Conservation (phyloP, 1,284 basidiomycete genomes). For the Tranzscheliella williamsii region DNA sequence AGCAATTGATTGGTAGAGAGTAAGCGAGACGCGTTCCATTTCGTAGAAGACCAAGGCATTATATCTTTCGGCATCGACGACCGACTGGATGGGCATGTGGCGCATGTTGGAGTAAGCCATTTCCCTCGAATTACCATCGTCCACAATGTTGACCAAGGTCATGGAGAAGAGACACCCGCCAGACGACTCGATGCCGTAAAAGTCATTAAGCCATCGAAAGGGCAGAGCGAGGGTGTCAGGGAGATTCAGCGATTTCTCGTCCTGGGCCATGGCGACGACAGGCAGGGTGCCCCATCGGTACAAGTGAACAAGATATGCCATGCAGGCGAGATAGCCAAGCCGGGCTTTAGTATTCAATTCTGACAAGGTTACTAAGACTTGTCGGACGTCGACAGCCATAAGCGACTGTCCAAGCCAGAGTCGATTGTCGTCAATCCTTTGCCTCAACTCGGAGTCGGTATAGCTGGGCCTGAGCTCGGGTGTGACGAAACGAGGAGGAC, state of each 20-base stretch:
- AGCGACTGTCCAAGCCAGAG: slow-evolving; percentile 19
- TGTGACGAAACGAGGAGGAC: slow-evolving; percentile 34
- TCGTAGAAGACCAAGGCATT: slow-evolving; percentile 38
- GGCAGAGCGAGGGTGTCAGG: slow-evolving; percentile 14
- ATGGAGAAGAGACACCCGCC: slow-evolving; percentile 36
- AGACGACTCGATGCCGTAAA: slow-evolving; percentile 32
- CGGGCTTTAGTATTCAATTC: slow-evolving; percentile 15
- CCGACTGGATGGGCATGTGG: slow-evolving; percentile 26
- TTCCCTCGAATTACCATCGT: slow-evolving; percentile 4
- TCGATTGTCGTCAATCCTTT: slow-evolving; percentile 29
- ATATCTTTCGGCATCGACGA: slow-evolving; percentile 28
- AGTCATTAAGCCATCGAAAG: slow-evolving; percentile 35
- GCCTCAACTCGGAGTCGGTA: slow-evolving; percentile 16
- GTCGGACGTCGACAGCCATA: slow-evolving; percentile 6
- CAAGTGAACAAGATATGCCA: slow-evolving; percentile 30
- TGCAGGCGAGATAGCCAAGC: slow-evolving; percentile 33
- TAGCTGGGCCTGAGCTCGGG: slow-evolving; percentile 25
- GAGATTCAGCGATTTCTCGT: slow-evolving; percentile 24
- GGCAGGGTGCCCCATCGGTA: slow-evolving; percentile 38
- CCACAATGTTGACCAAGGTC: slow-evolving; percentile 33
- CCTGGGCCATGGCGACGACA: slow-evolving; percentile 37
- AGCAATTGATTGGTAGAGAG: slow-evolving; percentile 26
- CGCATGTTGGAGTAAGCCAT: slow-evolving; percentile 39
- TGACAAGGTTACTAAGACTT: slow-evolving; percentile 12
- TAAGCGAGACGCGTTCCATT: slow-evolving; percentile 28